phyloP scores from a whole-genome alignment of 805 yeast species.

The Debaryomyces prosopidis region DNA sequence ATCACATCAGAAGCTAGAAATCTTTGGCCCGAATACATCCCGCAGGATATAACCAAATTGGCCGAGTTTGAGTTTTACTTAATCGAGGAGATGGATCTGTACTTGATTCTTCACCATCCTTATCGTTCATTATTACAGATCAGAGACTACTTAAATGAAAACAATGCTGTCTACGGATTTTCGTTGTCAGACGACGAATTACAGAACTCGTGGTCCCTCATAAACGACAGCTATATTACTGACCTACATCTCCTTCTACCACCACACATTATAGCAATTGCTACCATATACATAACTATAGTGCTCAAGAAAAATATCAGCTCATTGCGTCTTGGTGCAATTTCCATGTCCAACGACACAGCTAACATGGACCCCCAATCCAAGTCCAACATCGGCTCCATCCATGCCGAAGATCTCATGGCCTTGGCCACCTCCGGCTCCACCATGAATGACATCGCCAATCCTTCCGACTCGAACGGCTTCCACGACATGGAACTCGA shows the following conservation, averaged over 20 bases:
- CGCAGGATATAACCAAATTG: conserved; percentile 84
- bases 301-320: conserved; percentile 48
- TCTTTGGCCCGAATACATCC: conserved; percentile 93
- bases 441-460: background rate
- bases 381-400: conserved; percentile 13
- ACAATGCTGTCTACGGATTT: conserved; percentile 26
- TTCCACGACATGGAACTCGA: conserved; percentile 30
- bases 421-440: conserved; percentile 12
- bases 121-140: conserved; percentile 63
- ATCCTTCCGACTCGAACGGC: conserved; percentile 6
- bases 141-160: conserved; percentile 40
- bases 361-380: conserved; percentile 12
- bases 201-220: conserved; percentile 85
- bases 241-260: conserved; percentile 82
- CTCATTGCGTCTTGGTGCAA: conserved; percentile 8
- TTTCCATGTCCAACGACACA: conserved; percentile 7
- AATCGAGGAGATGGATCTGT: conserved; percentile 81
- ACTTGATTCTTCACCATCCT: conserved; percentile 73
- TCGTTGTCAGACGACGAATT: conserved; percentile 61
- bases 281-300: conserved; percentile 78
- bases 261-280: conserved; percentile 84
- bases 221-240: conserved; percentile 87
- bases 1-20: conserved; percentile 82
- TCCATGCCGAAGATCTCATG: conserved; percentile 42
- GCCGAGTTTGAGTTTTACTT: conserved; percentile 96